Evolutionary conservation across 306 rosid genomes (phyloP).

Genomic region (Castanea mollissima): DNA sequence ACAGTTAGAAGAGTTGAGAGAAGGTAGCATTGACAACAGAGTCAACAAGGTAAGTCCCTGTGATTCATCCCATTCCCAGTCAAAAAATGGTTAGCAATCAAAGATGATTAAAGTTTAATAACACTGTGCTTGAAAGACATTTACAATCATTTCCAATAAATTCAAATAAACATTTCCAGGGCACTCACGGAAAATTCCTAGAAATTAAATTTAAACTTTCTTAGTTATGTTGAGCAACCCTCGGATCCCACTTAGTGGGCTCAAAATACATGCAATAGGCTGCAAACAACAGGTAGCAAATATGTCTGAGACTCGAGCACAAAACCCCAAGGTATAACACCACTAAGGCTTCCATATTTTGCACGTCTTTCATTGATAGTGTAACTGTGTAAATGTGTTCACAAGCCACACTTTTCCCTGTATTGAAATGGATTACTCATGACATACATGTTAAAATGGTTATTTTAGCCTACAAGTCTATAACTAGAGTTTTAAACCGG

Average conservation of each 20-base stretch:
- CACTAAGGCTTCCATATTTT: too few species aligned
- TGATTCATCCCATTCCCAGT: background rate
- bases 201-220: background rate
- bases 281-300: too few species aligned
- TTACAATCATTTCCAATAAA: background rate
- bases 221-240: too few species aligned
- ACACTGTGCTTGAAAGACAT: background rate
- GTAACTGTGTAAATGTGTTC: background rate
- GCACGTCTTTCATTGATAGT: background rate
- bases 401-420: background rate
- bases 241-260: too few species aligned
- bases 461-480: background rate
- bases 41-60: constrained; percentile 68
- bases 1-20: constrained; percentile 30
- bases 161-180: background rate
- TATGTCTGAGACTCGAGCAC: too few species aligned
- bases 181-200: background rate
- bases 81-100: background rate
- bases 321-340: too few species aligned
- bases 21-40: constrained; percentile 47
- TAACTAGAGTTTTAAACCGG: background rate
- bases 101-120: background rate
- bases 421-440: background rate
- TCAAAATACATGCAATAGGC: too few species aligned
- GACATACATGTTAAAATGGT: background rate